Conservation (phyloP, 768 basidiomycete species). For the Leccinum truebloodii region DNA sequence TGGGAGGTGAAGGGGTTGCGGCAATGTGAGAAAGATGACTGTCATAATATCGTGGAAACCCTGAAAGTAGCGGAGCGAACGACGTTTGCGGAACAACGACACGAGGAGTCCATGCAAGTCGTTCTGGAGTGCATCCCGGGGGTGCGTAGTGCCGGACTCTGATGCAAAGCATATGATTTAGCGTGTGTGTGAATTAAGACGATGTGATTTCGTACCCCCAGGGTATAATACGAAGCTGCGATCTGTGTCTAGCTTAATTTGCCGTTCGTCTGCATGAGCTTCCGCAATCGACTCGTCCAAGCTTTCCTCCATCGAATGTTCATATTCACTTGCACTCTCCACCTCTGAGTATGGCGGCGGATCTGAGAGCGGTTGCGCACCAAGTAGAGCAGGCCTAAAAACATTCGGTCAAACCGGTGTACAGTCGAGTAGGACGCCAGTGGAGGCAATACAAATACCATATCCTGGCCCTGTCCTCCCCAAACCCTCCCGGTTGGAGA, state of each 20-base stretch:
- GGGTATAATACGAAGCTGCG: slow-evolving; percentile 94
- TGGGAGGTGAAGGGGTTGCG: slow-evolving; percentile 52
- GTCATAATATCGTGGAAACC: slow-evolving; percentile 94
- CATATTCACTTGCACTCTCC: slow-evolving; percentile 11
- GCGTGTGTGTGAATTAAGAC: slow-evolving; percentile 10
- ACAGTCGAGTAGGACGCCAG: slow-evolving; percentile 1
- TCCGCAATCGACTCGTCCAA: slow-evolving; percentile 2
- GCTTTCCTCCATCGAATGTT: slow-evolving; percentile 2
- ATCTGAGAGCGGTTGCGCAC: slow-evolving; percentile 43
- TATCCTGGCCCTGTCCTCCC: slow-evolving; percentile 49
- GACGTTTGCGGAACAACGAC: slow-evolving; percentile 69
- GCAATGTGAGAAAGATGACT: slow-evolving; percentile 76
- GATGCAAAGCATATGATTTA: slow-evolving; percentile 12
- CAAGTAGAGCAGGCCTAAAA: slow-evolving; percentile 31
- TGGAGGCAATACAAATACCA: slow-evolving; percentile 46
- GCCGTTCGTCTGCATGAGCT: slow-evolving; percentile 77
- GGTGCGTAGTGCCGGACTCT: slow-evolving; percentile 18
- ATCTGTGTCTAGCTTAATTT: slow-evolving; percentile 87
- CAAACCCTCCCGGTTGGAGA: slow-evolving; percentile 64
- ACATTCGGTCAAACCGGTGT: slow-evolving; percentile 22
- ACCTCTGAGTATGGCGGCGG: slow-evolving; percentile 30
- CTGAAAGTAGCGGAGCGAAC: slow-evolving; percentile 81
- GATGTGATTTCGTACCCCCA: slow-evolving; percentile 54
- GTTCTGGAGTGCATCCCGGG: slow-evolving; percentile 57
- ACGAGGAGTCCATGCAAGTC: slow-evolving; percentile 74